Percentiles rank a stretch among this genome's conserved stretches.
phyloP scores from a whole-genome alignment of 2,329 filamentous ascomycete genomes.

The Macrophomina pseudophaseolina region DNA sequence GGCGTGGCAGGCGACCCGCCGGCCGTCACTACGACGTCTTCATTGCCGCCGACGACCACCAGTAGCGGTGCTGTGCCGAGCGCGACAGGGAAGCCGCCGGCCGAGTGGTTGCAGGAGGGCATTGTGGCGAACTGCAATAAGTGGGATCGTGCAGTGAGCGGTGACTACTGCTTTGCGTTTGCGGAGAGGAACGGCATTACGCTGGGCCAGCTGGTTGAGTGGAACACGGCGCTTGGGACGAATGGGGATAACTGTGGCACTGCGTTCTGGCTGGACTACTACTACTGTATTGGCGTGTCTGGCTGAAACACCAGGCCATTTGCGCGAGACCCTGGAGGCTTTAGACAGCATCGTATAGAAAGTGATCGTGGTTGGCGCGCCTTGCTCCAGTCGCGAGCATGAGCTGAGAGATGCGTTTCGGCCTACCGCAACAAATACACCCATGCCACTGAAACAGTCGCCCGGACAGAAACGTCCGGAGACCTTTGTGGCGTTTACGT shows the following conservation, averaged over 20 bases:
- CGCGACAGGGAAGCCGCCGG: neutral
- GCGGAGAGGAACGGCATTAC: conserved; percentile 29
- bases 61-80: neutral
- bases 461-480: too few species aligned
- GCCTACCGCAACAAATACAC: too few species aligned
- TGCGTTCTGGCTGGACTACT: conserved; percentile 28
- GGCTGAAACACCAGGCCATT: neutral
- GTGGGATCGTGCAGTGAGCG: conserved; percentile 5
- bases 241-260: conserved; percentile 28
- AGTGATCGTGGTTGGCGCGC: neutral
- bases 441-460: too few species aligned
- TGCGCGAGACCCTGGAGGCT: too few species aligned
- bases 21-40: neutral
- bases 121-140: neutral
- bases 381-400: too few species aligned
- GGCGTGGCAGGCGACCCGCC: neutral
- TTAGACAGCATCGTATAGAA: too few species aligned
- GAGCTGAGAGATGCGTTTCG: too few species aligned
- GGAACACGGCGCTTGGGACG: conserved; percentile 30
- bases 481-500: too few species aligned
- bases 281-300: conserved; percentile 24
- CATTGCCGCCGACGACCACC: neutral
- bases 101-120: conserved; percentile 5
- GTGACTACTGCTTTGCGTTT: conserved; percentile 28
- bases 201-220: conserved; percentile 31